These are phyloP conservation scores for Bretschneidera sinensis DNA, from an alignment of 345 rosid genomes.

Conservation along the genomic window DNA sequence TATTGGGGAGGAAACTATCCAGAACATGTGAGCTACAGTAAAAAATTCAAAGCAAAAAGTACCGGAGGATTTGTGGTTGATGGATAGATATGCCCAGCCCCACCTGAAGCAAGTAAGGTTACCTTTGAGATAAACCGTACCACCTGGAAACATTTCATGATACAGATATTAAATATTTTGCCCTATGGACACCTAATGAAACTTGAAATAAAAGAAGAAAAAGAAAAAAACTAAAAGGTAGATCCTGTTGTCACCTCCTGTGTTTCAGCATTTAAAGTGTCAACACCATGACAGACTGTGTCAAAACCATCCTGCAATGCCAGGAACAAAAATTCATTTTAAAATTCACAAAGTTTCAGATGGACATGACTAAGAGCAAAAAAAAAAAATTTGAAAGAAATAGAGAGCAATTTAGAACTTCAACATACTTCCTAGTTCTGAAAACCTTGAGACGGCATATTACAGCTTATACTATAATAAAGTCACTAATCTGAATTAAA, in stretches of 20 bases:
- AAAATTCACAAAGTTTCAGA: constrained; percentile 7
- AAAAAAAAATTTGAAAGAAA: too few relatives aligned
- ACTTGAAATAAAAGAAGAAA: too few relatives aligned
- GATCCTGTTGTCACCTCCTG: constrained; percentile 52
- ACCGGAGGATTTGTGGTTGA: constrained; percentile 93
- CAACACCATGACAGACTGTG: constrained; percentile 84
- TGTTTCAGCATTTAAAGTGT: constrained; percentile 75
- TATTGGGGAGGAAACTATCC: background rate
- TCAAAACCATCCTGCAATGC: constrained; percentile 58
- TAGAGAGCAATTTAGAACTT: background rate
- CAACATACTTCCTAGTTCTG: background rate
- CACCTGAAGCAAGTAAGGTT: constrained; percentile 95
- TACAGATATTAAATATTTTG: background rate
- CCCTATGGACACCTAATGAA: background rate
- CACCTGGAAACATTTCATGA: constrained; percentile 41
- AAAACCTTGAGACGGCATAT: background rate
- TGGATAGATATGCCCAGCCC: constrained; percentile 96
- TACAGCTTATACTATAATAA: too few relatives aligned
- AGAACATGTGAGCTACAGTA: background rate
- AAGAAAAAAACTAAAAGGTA: background rate
- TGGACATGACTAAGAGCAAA: constrained; percentile 9
- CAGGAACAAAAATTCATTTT: constrained; percentile 15
- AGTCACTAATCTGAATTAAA: background rate
- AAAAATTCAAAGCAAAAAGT: constrained; percentile 15
- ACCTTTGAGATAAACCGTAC: constrained; percentile 86